Conservation (phyloP, 2,329 filamentous ascomycete genomes). For the Plectosphaerella sp. region DNA sequence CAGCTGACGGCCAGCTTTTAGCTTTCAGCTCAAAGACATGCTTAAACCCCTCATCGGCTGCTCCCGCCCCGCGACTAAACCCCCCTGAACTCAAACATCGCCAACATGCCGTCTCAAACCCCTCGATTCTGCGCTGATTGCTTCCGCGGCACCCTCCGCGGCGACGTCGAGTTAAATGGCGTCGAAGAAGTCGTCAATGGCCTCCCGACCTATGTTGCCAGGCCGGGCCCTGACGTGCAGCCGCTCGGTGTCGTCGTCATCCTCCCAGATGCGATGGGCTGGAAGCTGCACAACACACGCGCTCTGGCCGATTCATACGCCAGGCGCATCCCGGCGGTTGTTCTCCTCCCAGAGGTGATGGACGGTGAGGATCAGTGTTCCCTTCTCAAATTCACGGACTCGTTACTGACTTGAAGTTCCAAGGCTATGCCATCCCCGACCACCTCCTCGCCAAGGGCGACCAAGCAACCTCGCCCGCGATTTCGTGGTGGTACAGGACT, state of each 20-base stretch:
- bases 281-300: constrained; percentile 47
- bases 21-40: too few relatives aligned
- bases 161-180: constrained; percentile 12
- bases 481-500: neutral
- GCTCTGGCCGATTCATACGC: constrained; percentile 51
- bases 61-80: constrained; percentile 1
- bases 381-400: neutral
- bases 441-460: constrained; percentile 23
- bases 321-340: constrained; percentile 40
- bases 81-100: too few relatives aligned
- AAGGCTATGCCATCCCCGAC: constrained; percentile 24
- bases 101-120: constrained; percentile 1
- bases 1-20: too few relatives aligned
- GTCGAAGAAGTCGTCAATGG: constrained; percentile 37
- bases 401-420: neutral
- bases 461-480: neutral
- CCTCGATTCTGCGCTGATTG: constrained; percentile 14
- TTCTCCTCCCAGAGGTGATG: constrained; percentile 56
- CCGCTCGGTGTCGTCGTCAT: constrained; percentile 47
- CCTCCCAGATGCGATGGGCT: constrained; percentile 52
- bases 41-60: too few relatives aligned
- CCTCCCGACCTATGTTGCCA: constrained; percentile 42
- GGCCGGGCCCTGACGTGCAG: constrained; percentile 22
- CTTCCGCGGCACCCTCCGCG: constrained; percentile 13
- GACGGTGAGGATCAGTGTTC: constrained; percentile 17